Conservation (phyloP, 345 rosid genomes). For the Barbarea vulgaris region DNA sequence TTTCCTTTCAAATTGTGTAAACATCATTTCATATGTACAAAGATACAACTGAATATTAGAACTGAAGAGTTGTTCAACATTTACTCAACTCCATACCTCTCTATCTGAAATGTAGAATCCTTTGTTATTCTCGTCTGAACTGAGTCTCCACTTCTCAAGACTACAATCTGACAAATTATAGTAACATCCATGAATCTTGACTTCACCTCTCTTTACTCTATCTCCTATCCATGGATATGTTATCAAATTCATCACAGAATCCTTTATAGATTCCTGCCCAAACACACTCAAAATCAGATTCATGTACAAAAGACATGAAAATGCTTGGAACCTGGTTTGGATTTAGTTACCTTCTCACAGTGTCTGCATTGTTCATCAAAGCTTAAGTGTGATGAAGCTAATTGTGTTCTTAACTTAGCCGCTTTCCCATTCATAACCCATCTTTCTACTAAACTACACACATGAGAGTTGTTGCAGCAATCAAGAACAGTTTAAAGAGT, state of each 20-base stretch:
- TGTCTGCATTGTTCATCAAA: slow-evolving; percentile 84
- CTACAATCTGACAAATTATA: slow-evolving; percentile 63
- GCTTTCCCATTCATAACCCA: slow-evolving; percentile 80
- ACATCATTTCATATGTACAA: slow-evolving; percentile 24
- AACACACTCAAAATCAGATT: slow-evolving; percentile 11
- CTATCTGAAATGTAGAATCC: slow-evolving; percentile 35
- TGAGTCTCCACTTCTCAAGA: slow-evolving; percentile 62
- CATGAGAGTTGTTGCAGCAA: background rate
- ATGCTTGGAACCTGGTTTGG: no score
- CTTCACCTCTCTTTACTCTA: slow-evolving; percentile 47
- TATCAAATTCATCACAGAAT: slow-evolving; percentile 61
- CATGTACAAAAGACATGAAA: slow-evolving; percentile 1
- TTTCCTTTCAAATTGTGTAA: background rate
- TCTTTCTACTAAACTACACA: slow-evolving; percentile 66
- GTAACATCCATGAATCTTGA: slow-evolving; percentile 66
- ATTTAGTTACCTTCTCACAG: slow-evolving; percentile 74
- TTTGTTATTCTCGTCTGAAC: slow-evolving; percentile 41
- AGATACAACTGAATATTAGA: slow-evolving; percentile 2
- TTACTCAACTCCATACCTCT: slow-evolving; percentile 35
- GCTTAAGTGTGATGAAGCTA: slow-evolving; percentile 57
- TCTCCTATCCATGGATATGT: slow-evolving; percentile 79
- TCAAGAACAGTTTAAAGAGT: background rate
- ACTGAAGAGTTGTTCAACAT: background rate
- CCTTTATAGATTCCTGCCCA: slow-evolving; percentile 66
- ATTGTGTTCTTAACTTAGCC: slow-evolving; percentile 70